These are phyloP conservation scores for Fomitopsis betulina DNA, from an alignment of 1,284 basidiomycete species.

Conservation along the genomic window DNA sequence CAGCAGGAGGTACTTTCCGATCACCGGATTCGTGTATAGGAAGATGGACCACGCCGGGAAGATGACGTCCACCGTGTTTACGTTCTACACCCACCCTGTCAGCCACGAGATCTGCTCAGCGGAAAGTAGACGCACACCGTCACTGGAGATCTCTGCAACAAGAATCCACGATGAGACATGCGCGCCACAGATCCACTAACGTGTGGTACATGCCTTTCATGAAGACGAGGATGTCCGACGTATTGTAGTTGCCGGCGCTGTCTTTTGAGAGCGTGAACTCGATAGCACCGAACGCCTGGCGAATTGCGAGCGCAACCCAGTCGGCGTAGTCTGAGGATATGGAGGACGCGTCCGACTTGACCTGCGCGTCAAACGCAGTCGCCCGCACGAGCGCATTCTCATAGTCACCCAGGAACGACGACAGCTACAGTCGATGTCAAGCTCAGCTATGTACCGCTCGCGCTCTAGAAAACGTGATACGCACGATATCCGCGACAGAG, in stretches of 20 bases:
- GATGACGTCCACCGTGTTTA: slow-evolving; percentile 73
- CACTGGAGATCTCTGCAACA: slow-evolving; percentile 57
- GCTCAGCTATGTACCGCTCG: neutral
- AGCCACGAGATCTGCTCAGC: neutral
- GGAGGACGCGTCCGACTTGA: slow-evolving; percentile 46
- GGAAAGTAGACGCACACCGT: slow-evolving; percentile 37
- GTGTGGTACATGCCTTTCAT: slow-evolving; percentile 45
- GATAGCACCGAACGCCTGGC: slow-evolving; percentile 56
- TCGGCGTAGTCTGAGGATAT: slow-evolving; percentile 56
- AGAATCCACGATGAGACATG: neutral
- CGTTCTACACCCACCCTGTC: slow-evolving; percentile 37
- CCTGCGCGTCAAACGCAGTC: slow-evolving; percentile 47
- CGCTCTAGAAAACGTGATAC: neutral
- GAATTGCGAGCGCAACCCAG: slow-evolving; percentile 52
- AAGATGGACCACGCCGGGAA: slow-evolving; percentile 65
- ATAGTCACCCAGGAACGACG: slow-evolving; percentile 52
- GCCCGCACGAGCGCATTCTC: slow-evolving; percentile 42
- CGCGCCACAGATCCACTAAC: too few relatives aligned
- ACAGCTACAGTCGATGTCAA: slow-evolving; percentile 35
- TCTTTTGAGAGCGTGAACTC: slow-evolving; percentile 60
- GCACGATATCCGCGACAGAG: slow-evolving; percentile 10
- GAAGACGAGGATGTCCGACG: slow-evolving; percentile 54
- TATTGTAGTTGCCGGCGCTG: slow-evolving; percentile 47
- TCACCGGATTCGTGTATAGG: slow-evolving; percentile 56
- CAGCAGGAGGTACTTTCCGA: slow-evolving; percentile 59